Evolutionary conservation across 257 asterid genomes (phyloP).

Genomic region (Solanum sejunctum): DNA sequence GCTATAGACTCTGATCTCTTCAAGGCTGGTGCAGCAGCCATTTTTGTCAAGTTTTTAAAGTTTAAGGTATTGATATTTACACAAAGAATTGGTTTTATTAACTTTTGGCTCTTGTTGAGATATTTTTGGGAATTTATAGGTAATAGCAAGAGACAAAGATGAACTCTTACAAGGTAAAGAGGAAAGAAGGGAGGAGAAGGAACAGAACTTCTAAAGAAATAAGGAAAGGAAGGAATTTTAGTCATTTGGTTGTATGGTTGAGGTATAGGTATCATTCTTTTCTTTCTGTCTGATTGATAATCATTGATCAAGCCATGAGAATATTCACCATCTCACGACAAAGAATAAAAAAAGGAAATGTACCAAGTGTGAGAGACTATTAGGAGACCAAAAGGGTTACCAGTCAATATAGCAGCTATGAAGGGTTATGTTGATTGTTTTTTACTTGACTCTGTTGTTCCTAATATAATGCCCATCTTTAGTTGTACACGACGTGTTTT

Average conservation of each 20-base stretch:
- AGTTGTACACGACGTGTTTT: too few relatives aligned
- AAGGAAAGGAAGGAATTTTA: conserved; percentile 41
- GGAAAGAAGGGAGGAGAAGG: conserved; percentile 18
- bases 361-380: background rate
- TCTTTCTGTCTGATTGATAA: conserved; percentile 6
- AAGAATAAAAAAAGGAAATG: background rate
- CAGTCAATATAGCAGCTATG: background rate
- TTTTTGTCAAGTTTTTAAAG: background rate
- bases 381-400: background rate
- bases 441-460: background rate
- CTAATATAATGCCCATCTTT: background rate
- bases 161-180: conserved; percentile 5
- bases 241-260: background rate
- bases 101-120: background rate
- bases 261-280: conserved; percentile 44
- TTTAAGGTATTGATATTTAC: background rate
- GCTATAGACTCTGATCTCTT: conserved; percentile 58
- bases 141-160: conserved; percentile 5
- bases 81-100: background rate
- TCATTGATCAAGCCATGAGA: background rate
- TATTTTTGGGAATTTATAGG: conserved; percentile 29
- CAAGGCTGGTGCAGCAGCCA: conserved; percentile 41
- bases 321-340: background rate
- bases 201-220: conserved; percentile 19
- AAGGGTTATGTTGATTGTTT: background rate